Evolutionary conservation across 2,329 filamentous ascomycete species (phyloP), one percentile per base, ranked within the genome.

Genomic region (Alternaria ventricosa): DNA sequence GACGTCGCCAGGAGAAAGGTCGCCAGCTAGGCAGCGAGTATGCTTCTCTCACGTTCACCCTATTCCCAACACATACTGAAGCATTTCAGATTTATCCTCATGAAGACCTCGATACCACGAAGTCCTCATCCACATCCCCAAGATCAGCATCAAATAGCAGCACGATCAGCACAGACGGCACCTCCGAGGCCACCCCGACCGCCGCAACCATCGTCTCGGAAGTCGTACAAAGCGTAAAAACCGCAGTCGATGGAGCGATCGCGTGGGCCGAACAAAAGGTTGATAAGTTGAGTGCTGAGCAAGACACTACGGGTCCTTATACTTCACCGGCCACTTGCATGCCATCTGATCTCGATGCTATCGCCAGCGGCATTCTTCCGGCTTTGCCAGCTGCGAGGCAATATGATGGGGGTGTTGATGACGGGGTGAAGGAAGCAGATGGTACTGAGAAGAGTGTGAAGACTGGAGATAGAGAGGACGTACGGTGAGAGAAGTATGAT

Each of bases 281-380:
- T 13, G 69, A 71, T 10, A 60, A 68, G 12, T 50, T 79, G 45
- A 61, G 66, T 27, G 58, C 44, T 15, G 62, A 69, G 8, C 65
- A 74, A 27, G 70, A 75, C 22, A 67, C 63, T 23, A 64, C 70
- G n/a, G 77, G 76, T 12, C 78, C 76, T 4, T 80, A 79, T 28
- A 57, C 69, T 6, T 77, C 72, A 22, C 73, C 71, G 5, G 73
- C 70, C 12, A 79, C 73, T 13, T 78, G 77, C 58, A 69, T 69
- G 13, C 72, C 73, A 15, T 77, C 73, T 8, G 77, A 80, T 54
- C 63, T 80, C 12, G 78, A 79, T 66, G 64, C 65, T 0, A 78
- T 80, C 49, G 76, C 73, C 1, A 72, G 61, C 18, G 75, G 75
- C 10, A 69, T 77, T 11, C 53, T 78, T 20, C 70, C 75, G 25